These are phyloP conservation scores for Apiospora sp. DNA, from an alignment of 2,329 filamentous ascomycete genomes.

Conservation along the genomic window DNA sequence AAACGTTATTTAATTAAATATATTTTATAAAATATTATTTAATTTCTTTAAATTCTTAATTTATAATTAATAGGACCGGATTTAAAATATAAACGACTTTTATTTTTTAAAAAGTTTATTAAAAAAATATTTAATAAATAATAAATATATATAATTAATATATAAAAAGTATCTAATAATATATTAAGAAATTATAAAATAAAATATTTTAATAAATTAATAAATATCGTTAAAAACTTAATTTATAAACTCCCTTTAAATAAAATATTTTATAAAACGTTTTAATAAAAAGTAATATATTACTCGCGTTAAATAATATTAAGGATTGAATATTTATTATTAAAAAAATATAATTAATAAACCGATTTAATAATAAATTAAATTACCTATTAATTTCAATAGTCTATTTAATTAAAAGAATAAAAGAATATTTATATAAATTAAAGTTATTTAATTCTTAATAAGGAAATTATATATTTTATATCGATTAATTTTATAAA, in stretches of 20 bases:
- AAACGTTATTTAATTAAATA: too few relatives aligned
- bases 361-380: neutral
- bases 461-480: neutral
- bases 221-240: too few relatives aligned
- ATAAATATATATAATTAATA: neutral
- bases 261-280: too few relatives aligned
- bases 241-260: too few relatives aligned
- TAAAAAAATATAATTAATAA: neutral
- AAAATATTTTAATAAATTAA: too few relatives aligned
- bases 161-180: neutral
- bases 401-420: neutral
- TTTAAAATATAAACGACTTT: too few relatives aligned
- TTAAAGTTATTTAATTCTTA: neutral
- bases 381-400: neutral
- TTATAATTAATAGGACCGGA: too few relatives aligned
- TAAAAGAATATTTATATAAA: neutral
- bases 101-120: too few relatives aligned
- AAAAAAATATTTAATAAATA: neutral
- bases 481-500: neutral
- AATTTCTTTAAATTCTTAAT: too few relatives aligned
- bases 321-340: neutral
- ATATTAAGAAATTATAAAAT: too few relatives aligned
- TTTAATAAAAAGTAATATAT: neutral
- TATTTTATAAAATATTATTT: too few relatives aligned
- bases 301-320: too few relatives aligned